These are phyloP conservation scores for Cryptosporidium xiaoi DNA, from an alignment of 169 alveolate genomes.

Conservation along the genomic window DNA sequence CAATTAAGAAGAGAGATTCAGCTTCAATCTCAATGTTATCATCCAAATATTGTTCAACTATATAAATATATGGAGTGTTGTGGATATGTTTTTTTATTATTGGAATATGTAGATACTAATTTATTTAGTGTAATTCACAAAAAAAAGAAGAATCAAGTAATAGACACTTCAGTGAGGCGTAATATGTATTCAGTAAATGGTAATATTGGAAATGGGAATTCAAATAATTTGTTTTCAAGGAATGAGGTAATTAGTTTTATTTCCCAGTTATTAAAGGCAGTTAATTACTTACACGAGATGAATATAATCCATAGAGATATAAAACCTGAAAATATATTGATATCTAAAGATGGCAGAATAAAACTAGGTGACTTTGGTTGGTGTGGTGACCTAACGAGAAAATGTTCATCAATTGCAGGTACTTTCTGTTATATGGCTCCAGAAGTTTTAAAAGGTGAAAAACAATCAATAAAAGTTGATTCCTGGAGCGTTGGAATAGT, in stretches of 20 bases:
- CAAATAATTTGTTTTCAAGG: neutral
- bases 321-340: constrained; percentile 61
- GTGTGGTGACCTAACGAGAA: constrained; percentile 69
- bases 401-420: constrained; percentile 70
- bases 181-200: constrained; percentile 22
- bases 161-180: constrained; percentile 39
- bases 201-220: neutral
- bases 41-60: constrained; percentile 67
- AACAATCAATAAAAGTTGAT: constrained; percentile 76
- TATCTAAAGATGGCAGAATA: constrained; percentile 43
- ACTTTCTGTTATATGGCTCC: constrained; percentile 77
- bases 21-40: constrained; percentile 63
- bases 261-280: constrained; percentile 45
- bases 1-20: constrained; percentile 66
- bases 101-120: constrained; percentile 65
- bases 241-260: constrained; percentile 43
- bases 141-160: constrained; percentile 50
- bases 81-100: constrained; percentile 45
- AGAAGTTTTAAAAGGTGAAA: constrained; percentile 76
- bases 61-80: constrained; percentile 38
- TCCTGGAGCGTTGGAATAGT: constrained; percentile 77
- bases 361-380: constrained; percentile 72
- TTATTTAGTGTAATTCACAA: constrained; percentile 42
- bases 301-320: constrained; percentile 63
- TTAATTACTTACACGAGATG: constrained; percentile 55